Base-by-base conservation (phyloP, 208 protist genomes). In the Trypanosoma avium region DNA sequence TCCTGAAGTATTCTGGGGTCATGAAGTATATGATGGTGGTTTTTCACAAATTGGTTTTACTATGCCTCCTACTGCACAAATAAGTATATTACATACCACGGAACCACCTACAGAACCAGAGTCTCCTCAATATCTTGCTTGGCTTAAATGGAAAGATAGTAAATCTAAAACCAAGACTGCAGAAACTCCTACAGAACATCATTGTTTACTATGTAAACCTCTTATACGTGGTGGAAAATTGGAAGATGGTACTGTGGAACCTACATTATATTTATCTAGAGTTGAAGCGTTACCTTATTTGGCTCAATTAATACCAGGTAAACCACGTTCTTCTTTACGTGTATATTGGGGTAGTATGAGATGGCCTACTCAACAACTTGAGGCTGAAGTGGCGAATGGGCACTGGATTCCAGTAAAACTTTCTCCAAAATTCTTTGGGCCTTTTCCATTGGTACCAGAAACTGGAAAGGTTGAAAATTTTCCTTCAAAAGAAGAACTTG, bases 1-100 rank as follows among this genome's bases (percentile, higher is more conserved):
- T 75, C 85, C 88, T 9, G 85, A 95, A 68, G 83, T 91, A n/a
- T 92, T 95, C 69, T 95, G 88, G 88, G 85, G 85, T 9, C 85
- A 95, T 65, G 84, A 90, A 43, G 84, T 95, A 48, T 81, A 90
- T 71, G 79, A 95, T 54, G 88, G 88, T 27, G 88, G 88, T 19
- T 86, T 84, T 55, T 84, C 70, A 46, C 88, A 95, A 54, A 86
- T 95, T 62, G 84, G 78, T 42, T 86, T 92, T 60, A 91, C 88
- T 13, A 95, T 95, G 88, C 88, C 88, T 47, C 88, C 88, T 10
- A 92, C 83, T 15, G 83, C 88, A 22, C 83, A 91, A 42, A 83
- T 95, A 5, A 70, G 70, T 22, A 73, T 95, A 48, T 66, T 95
- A 10, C 88, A 95, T 74, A 95, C 83, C 8, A 68, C 88, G 30